Percentiles rank a stretch among this genome's conserved stretches.
phyloP scores from a whole-genome alignment of 2,329 filamentous ascomycete genomes.

The Aspergillus sp. region DNA sequence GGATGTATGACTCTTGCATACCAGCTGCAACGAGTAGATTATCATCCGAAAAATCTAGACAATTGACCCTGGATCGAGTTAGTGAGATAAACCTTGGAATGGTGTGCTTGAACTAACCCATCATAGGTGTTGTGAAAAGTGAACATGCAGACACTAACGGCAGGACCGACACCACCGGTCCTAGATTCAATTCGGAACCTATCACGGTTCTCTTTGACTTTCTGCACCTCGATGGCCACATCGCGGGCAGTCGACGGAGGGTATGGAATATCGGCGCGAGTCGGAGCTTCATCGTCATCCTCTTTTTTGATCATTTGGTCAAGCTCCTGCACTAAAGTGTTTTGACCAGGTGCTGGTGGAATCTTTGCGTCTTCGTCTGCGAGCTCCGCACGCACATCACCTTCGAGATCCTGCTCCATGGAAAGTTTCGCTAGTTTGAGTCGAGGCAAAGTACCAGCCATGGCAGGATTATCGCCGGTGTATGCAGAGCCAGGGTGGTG shows the following conservation, averaged over 20 bases:
- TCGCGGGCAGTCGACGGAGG: slow-evolving; percentile 87
- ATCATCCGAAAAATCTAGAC: slow-evolving; percentile 93
- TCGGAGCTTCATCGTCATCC: slow-evolving; percentile 80
- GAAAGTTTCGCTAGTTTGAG: slow-evolving; percentile 79
- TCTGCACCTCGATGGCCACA: slow-evolving; percentile 90
- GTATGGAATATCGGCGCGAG: slow-evolving; percentile 75
- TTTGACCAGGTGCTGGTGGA: slow-evolving; percentile 68
- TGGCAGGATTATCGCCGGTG: slow-evolving; percentile 56
- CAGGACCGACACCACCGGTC: slow-evolving; percentile 78
- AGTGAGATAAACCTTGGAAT: background rate
- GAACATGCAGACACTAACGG: slow-evolving; percentile 91
- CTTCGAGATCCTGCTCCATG: slow-evolving; percentile 77
- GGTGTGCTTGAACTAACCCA: slow-evolving; percentile 56
- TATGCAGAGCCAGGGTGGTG: slow-evolving; percentile 66
- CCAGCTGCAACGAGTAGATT: slow-evolving; percentile 82
- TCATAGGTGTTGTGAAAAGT: slow-evolving; percentile 97
- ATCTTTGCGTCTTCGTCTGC: slow-evolving; percentile 79
- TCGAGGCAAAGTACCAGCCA: slow-evolving; percentile 57
- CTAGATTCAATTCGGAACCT: slow-evolving; percentile 83
- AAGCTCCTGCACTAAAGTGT: slow-evolving; percentile 81
- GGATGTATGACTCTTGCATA: slow-evolving; percentile 91
- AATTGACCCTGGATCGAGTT: slow-evolving; percentile 67
- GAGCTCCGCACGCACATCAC: slow-evolving; percentile 83
- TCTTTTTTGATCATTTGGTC: slow-evolving; percentile 86
- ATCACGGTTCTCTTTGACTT: slow-evolving; percentile 88